These are phyloP conservation scores for Cutaneotrichosporon cavernicola DNA, from an alignment of 1,284 basidiomycete species.

Conservation along the genomic window DNA sequence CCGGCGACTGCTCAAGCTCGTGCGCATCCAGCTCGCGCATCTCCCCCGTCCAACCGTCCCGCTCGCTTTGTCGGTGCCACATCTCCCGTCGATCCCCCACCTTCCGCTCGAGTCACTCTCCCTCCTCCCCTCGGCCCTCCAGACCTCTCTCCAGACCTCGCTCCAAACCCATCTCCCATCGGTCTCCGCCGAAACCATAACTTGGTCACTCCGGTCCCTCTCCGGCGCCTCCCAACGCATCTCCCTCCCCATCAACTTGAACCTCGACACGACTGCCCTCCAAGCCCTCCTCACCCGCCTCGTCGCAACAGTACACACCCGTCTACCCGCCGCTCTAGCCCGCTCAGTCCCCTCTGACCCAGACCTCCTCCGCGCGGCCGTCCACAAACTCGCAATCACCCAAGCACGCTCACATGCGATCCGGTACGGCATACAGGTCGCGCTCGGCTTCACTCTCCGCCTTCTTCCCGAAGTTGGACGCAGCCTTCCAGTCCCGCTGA, in stretches of 20 bases:
- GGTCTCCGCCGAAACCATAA: neutral
- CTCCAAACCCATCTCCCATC: neutral
- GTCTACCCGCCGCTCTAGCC: neutral
- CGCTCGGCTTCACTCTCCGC: neutral
- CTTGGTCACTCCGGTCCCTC: neutral
- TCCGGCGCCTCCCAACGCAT: neutral
- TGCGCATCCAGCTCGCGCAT: neutral
- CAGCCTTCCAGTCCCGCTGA: neutral
- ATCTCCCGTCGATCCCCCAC: neutral
- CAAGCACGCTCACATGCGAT: neutral
- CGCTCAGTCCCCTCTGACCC: neutral
- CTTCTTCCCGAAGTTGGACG: conserved; percentile 1
- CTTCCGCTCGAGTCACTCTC: neutral
- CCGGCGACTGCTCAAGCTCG: neutral
- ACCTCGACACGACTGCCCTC: neutral
- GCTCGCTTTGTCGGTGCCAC: neutral
- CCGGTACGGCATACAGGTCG: neutral
- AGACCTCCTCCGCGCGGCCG: neutral
- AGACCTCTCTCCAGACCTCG: neutral
- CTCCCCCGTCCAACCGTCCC: neutral
- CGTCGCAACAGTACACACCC: neutral
- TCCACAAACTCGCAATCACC: neutral
- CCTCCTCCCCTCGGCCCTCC: neutral
- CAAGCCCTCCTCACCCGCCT: neutral
- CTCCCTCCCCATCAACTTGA: neutral